phyloP scores from a whole-genome alignment of 202 grass and related monocot genomes.

The Saccharum hybrid region DNA sequence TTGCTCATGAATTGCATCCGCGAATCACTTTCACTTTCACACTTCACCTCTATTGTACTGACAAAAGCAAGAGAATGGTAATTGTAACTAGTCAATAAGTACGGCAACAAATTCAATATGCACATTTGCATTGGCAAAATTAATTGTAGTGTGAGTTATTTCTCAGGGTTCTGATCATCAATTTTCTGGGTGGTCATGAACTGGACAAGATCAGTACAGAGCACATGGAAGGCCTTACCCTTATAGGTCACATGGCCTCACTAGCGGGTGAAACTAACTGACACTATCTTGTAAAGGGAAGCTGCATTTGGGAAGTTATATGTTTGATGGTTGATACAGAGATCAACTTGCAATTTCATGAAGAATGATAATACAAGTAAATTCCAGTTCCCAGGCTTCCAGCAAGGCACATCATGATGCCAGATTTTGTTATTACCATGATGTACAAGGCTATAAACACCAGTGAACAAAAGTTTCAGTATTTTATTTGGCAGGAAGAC shows the following conservation, averaged over 20 bases:
- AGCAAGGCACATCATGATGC: not conserved
- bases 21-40: not conserved
- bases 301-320: slow-evolving; percentile 11
- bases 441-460: not conserved
- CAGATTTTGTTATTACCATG: slow-evolving; percentile 12
- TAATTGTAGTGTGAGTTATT: not conserved
- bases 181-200: not conserved
- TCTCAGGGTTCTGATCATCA: slow-evolving; percentile 5
- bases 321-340: not conserved
- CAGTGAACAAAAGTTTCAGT: not conserved
- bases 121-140: not conserved
- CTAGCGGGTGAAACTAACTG: not conserved
- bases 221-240: not conserved
- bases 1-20: too few species aligned
- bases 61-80: not conserved
- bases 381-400: not conserved
- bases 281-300: not conserved
- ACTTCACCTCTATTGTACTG: not conserved
- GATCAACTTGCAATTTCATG: not conserved
- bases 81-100: not conserved
- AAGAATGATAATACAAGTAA: not conserved
- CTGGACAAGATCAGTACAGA: not conserved
- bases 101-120: not conserved
- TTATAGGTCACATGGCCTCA: not conserved
- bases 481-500: slow-evolving; percentile 12